These are phyloP conservation scores for Plasmodium fragile DNA, from an alignment of 169 alveolate genomes.

Conservation along the genomic window DNA sequence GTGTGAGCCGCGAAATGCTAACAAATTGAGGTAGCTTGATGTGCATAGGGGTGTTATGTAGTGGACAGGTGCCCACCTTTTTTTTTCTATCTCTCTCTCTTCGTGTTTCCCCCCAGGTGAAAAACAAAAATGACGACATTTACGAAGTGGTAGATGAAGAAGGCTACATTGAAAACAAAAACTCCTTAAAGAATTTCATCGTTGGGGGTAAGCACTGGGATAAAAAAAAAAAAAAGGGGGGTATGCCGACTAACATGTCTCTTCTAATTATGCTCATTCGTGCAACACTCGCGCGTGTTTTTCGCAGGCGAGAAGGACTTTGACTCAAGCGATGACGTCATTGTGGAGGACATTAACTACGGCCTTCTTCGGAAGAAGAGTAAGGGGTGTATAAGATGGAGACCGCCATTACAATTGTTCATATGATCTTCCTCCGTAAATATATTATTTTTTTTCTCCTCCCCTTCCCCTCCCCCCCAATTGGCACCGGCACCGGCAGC, in stretches of 20 bases:
- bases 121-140: slow-evolving; percentile 60
- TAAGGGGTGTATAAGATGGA: not conserved
- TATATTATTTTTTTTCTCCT: not conserved
- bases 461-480: not conserved
- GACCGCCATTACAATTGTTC: not conserved
- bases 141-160: slow-evolving; percentile 75
- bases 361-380: slow-evolving; percentile 40
- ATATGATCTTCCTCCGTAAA: not conserved
- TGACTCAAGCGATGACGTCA: slow-evolving; percentile 73
- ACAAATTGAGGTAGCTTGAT: not conserved
- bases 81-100: no score
- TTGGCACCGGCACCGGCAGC: no score
- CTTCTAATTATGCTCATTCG: not conserved
- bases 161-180: slow-evolving; percentile 63
- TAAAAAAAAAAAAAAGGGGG: no score
- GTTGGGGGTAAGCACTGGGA: slow-evolving; percentile 58
- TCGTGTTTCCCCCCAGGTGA: slow-evolving; percentile 4
- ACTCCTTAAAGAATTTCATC: slow-evolving; percentile 40
- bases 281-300: not conserved
- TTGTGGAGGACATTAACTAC: slow-evolving; percentile 23
- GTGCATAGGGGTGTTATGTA: not conserved
- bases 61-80: not conserved
- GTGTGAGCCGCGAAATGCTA: not conserved
- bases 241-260: not conserved
- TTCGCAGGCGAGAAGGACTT: slow-evolving; percentile 54